Percentiles rank a stretch among this genome's conserved stretches.
These are phyloP conservation scores for Metschnikowia matae DNA, from an alignment of 805 yeast genomes.

Conservation along the genomic window DNA sequence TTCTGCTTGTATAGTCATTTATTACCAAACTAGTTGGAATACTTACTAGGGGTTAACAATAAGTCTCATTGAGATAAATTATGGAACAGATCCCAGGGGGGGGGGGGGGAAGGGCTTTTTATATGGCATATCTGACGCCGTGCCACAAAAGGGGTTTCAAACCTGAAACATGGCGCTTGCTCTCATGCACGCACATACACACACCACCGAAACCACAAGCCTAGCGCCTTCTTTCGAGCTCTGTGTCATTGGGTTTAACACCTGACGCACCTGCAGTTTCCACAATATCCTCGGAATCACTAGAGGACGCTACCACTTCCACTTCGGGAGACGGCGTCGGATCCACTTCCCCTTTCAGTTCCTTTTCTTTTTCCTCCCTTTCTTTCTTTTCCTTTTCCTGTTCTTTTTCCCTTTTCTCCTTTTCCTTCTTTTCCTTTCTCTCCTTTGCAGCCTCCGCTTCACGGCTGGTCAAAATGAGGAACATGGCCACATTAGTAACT, in stretches of 20 bases:
- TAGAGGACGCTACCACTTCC: not conserved
- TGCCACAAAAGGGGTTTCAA: not conserved
- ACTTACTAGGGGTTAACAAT: no score
- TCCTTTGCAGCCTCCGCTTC: slow-evolving; percentile 7
- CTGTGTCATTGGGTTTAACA: not conserved
- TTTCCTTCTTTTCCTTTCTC: slow-evolving; percentile 1
- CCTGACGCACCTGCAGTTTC: slow-evolving; percentile 9
- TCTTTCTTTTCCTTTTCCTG: not conserved
- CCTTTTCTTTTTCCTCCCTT: no score
- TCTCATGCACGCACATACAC: not conserved
- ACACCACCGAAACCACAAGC: not conserved
- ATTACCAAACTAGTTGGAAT: no score
- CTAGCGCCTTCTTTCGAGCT: not conserved
- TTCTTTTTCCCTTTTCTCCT: not conserved
- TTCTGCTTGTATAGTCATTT: no score
- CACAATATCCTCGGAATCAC: slow-evolving; percentile 12
- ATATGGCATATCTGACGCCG: no score
- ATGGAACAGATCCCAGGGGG: no score
- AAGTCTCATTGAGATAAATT: no score
- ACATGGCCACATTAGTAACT: slow-evolving; percentile 34
- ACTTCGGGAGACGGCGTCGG: not conserved
- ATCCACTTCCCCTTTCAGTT: not conserved
- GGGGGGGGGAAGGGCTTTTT: no score
- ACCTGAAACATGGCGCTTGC: not conserved
- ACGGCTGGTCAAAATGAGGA: slow-evolving; percentile 9